Conservation (phyloP, 257 asterid species). For the Ilex asprella region DNA sequence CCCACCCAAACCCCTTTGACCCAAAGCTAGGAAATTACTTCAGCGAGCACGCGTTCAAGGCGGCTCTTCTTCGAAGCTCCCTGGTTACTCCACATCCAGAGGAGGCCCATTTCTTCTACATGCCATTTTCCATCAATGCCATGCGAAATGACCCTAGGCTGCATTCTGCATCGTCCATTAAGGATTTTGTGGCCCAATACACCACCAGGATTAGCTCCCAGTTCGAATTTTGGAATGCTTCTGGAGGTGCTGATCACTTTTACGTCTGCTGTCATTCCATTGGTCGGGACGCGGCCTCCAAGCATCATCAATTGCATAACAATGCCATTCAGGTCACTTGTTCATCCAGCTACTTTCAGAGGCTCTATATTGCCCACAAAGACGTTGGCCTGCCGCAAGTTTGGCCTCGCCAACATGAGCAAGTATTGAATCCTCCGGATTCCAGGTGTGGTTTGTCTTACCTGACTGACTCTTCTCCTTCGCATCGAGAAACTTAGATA, state of each 20-base stretch:
- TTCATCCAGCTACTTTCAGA: slow-evolving; percentile 74
- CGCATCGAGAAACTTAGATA: no score
- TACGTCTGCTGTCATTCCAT: slow-evolving; percentile 63
- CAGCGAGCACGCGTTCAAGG: slow-evolving; percentile 78
- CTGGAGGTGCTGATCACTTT: slow-evolving; percentile 82
- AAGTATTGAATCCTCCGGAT: slow-evolving; percentile 35
- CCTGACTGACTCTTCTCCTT: no score
- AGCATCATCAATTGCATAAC: slow-evolving; percentile 38
- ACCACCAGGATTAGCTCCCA: slow-evolving; percentile 37
- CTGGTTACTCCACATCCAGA: slow-evolving; percentile 36
- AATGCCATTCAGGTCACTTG: slow-evolving; percentile 67
- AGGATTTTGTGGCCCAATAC: slow-evolving; percentile 53
- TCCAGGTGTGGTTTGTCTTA: slow-evolving; percentile 25
- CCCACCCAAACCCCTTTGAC: slow-evolving; percentile 43
- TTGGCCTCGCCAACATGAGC: slow-evolving; percentile 53
- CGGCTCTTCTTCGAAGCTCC: slow-evolving; percentile 50
- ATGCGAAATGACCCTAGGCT: slow-evolving; percentile 63
- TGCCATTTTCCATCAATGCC: slow-evolving; percentile 73
- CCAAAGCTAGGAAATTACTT: slow-evolving; percentile 67
- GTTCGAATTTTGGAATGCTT: slow-evolving; percentile 56
- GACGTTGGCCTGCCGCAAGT: slow-evolving; percentile 71
- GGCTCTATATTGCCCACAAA: slow-evolving; percentile 61
- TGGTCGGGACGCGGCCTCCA: slow-evolving; percentile 63
- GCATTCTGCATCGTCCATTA: slow-evolving; percentile 44
- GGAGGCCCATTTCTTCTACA: slow-evolving; percentile 58